Base-by-base conservation (phyloP, 441 rosid species). In the Mallotus japonicus region DNA sequence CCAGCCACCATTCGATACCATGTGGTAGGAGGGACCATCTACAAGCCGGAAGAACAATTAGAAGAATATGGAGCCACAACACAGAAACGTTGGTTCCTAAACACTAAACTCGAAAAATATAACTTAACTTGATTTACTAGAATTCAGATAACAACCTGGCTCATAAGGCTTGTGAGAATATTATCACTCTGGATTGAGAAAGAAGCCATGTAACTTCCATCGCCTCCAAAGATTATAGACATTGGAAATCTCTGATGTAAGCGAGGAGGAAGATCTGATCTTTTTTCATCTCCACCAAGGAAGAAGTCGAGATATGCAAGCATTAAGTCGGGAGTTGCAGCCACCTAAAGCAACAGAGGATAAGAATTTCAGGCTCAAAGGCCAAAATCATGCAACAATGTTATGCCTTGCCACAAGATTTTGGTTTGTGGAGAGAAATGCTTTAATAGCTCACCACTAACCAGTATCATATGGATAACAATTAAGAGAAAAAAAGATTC, bases 281-380 rank as follows among this genome's bases (percentile, higher is more conserved):
- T 85, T 78, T 96, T 96, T 84, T 96, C 99, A 83, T 96, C 99
- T 53, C 99, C 99, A 17, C 99, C 99, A 78, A 96, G 97, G 86
- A 91, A 96, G 88, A 96, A 92, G 83, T 96, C 99, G 81, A 92
- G 75, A 87, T 94, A 94, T 63, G 96, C 99, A 42, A 92, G 92
- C 97, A 91, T 91, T 80, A 96, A 82, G 85, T 94, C 99, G 57
- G 99, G 83, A 77, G 93, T 91, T 59, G 99, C 99, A 71, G 98
- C 96, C 19, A 96, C 98, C 99, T 96, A 78, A 40, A 81, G 62
- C 53, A 34, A 77, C 19, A 69, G 37, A 75, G 34, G 72, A 50
- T 32, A 67, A 49, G 8, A 32, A 65, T 67, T 72, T 55, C 14
- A 44, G 63, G 70, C 20, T 28, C 28, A 63, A 62, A 53, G 50